Percentiles rank a stretch among this genome's conserved stretches.
Conservation (phyloP, 1,139 yeast species). For the Suhomyces yuchorum region DNA sequence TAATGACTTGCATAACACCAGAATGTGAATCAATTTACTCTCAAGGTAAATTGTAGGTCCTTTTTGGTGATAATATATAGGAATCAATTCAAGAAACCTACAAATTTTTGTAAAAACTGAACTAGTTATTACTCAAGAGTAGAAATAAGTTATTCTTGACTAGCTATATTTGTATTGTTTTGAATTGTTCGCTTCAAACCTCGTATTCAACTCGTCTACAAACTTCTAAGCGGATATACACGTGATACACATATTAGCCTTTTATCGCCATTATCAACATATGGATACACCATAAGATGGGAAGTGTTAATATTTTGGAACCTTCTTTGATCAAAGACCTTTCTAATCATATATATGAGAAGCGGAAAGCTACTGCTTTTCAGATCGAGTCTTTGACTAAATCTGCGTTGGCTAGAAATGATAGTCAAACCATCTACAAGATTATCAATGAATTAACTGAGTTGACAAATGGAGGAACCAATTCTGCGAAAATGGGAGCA, state of each 20-base stretch:
- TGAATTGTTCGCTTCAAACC: not conserved
- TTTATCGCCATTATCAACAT: not conserved
- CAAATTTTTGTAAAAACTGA: not conserved
- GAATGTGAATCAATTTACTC: not conserved
- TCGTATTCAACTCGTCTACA: not conserved
- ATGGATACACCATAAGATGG: slow-evolving; percentile 23
- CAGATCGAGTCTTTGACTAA: slow-evolving; percentile 84
- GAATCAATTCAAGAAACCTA: not conserved
- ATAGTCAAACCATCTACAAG: slow-evolving; percentile 60
- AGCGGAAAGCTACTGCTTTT: slow-evolving; percentile 90
- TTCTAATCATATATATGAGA: slow-evolving; percentile 88
- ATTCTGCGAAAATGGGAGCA: slow-evolving; percentile 53
- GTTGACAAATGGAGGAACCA: slow-evolving; percentile 44
- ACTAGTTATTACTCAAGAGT: too few relatives aligned
- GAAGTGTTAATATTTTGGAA: slow-evolving; percentile 51
- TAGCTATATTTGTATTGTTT: not conserved
- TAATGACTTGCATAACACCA: not conserved
- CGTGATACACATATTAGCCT: not conserved
- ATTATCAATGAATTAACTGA: slow-evolving; percentile 60
- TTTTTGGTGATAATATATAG: not conserved
- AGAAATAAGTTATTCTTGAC: too few relatives aligned
- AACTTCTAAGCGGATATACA: not conserved
- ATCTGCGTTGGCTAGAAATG: slow-evolving; percentile 76
- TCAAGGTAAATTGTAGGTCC: not conserved
- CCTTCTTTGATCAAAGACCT: slow-evolving; percentile 78